Base-by-base conservation (phyloP, 441 rosid species). In the Croton laevigatus region DNA sequence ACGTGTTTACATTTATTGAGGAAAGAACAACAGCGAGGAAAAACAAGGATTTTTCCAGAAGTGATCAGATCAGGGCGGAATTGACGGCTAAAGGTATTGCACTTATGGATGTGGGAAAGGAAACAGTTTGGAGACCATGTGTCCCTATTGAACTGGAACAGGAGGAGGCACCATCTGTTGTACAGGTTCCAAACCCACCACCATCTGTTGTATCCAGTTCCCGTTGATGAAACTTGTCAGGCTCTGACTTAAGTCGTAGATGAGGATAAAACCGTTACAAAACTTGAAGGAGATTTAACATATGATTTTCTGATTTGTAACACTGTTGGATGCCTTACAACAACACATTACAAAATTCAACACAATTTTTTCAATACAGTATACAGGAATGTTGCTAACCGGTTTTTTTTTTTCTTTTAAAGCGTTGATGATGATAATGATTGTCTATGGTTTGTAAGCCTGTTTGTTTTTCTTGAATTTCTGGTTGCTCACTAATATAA, bases 51-150 rank as follows among this genome's bases (percentile, higher is more conserved):
- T 94, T 91, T 40, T 71, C 61, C 2, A 88, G 38, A 75, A 86
- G 91, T 68, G 98, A 94, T 86, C 78, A 80, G 79, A 84, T 94
- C 54, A 85, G 97, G 81, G 84, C 82, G 17, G 84, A 85, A 20
- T 71, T 94, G 72, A 66, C 87, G 19, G 65, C 68, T 6, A 79
- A 85, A 69, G 98, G 97, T 8, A 90, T 89, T 78, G 88, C 93
- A 3, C 81, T 94, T 3, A 91, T 91, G 97, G 97, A 94, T 79
- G 65, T 82, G 16, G 96, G 94, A 34, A 78, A 79, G 22, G 90
- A 84, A 71, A 91, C 96, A 11, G 79, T 83, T 53, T 94, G 97
- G 96, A 86, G 93, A 69, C 97, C 98, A 4, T 91, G 97, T 12
- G 64, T 84, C 38, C 90, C 90, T 40, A 77, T 77, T 34, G 74